Base-by-base conservation (phyloP, 352 stramenopile genomes). In the Pythium apleroticum region DNA sequence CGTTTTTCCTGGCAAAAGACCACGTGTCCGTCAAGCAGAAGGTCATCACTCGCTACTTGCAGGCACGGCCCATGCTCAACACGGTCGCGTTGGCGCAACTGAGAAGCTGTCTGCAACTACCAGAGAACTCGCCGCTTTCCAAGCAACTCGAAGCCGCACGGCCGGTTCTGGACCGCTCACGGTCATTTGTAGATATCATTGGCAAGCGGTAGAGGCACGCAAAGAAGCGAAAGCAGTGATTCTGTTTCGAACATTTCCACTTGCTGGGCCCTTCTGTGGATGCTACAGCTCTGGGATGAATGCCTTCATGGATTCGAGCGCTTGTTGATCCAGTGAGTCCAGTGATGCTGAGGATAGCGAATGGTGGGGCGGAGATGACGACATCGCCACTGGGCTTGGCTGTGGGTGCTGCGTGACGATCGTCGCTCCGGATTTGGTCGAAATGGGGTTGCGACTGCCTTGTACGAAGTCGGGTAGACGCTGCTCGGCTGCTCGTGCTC, bases 121-220 rank as follows among this genome's bases (percentile, higher is more conserved):
- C 77, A 0, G 80, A 72, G 53, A 87, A 84, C 43, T 84, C 77
- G 20, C 76, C 77, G 6, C 67, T 86, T 10, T 89, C 74, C 0
- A 81, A 71, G 45, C 72, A 77, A 17, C 58, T 89, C 2, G 77
- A 85, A 49, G 71, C 73, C 1, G 63, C 73, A 5, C 63, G 68
- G 5, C 61, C 60, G 0, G 37, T 48, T 48, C 54, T 71, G 5
- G 64, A 68, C 15, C 66, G 72, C 28, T 78, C 68, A 4, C 65
- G 78, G 10, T 75, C 72, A 4, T 88, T 84, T 66, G 61, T 79
- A 12, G 75, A 78, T 50, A 81, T 86, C 41, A 86, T 78, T 50
- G 60, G 66, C 2, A 73, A 73, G 25, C 55, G 66, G 56, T 72
- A 57, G 33, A 52, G 4, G 19, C 19, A 55, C 3, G 25, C 28